Percentiles rank a stretch among this genome's conserved stretches.
Evolutionary conservation across 176 grass and related monocot genomes (phyloP).

Genomic region (Oryza nivara): DNA sequence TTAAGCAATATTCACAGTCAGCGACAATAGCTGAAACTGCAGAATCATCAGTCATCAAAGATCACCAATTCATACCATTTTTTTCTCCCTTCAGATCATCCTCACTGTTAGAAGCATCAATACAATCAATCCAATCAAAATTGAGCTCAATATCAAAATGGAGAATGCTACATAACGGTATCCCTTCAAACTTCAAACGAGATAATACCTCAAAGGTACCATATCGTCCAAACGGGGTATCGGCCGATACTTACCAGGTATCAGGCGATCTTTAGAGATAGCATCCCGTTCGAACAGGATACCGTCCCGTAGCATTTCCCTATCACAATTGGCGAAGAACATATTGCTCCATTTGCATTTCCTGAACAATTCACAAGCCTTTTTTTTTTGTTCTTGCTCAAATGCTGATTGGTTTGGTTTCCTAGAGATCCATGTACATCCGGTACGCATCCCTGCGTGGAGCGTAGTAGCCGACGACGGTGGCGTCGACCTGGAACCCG

Average conservation of each 20-base stretch:
- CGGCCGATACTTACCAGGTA: too few relatives aligned
- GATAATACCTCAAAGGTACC: too few relatives aligned
- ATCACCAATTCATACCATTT: not conserved
- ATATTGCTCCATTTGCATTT: not conserved
- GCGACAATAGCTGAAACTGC: too few relatives aligned
- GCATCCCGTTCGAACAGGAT: too few relatives aligned
- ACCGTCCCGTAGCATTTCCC: too few relatives aligned
- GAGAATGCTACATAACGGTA: too few relatives aligned
- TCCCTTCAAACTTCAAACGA: too few relatives aligned
- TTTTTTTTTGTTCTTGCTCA: not conserved
- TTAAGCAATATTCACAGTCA: too few relatives aligned
- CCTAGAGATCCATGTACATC: constrained; percentile 86
- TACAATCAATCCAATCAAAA: not conserved
- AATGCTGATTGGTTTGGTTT: not conserved
- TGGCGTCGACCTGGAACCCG: constrained; percentile 74
- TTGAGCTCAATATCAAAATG: not conserved
- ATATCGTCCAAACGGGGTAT: too few relatives aligned
- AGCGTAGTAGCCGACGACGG: constrained; percentile 71
- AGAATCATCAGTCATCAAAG: too few relatives aligned
- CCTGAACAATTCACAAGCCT: not conserved
- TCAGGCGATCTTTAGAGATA: too few relatives aligned
- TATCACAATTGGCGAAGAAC: not conserved
- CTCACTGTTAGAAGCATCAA: not conserved
- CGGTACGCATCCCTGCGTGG: constrained; percentile 74
- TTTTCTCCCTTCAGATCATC: not conserved